Conservation (phyloP, 2,329 filamentous ascomycete species). For the Cylindrodendrum hubeiense region DNA sequence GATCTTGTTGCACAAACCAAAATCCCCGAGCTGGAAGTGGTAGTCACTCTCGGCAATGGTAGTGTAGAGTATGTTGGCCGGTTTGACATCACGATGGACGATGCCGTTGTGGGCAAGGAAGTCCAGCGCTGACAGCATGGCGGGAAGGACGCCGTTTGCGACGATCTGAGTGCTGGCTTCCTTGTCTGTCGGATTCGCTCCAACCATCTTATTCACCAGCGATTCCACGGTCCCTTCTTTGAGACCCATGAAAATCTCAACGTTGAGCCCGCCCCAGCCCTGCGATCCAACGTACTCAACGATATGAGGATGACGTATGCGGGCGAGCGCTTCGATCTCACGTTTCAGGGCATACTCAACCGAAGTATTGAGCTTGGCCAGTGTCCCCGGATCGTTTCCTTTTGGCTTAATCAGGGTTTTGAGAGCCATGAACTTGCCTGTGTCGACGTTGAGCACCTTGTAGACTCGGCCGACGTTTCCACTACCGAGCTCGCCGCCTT, state of each 20-base stretch:
- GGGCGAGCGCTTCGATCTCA: background rate
- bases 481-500: background rate
- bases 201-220: background rate
- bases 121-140: background rate
- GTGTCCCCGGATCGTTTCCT: too few relatives aligned
- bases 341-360: background rate
- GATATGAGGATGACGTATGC: constrained; percentile 5
- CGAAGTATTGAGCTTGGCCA: too few relatives aligned
- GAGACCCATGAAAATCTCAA: constrained; percentile 32
- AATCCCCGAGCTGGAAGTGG: background rate
- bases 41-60: background rate
- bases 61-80: background rate
- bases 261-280: background rate
- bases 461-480: background rate
- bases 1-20: too few relatives aligned
- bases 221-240: constrained; percentile 27
- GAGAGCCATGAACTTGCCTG: constrained; percentile 1
- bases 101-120: background rate
- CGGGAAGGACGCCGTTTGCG: constrained; percentile 5
- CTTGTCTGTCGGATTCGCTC: background rate
- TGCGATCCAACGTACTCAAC: constrained; percentile 20
- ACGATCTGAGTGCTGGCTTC: background rate
- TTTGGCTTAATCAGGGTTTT: background rate
- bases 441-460: background rate
- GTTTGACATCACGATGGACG: constrained; percentile 1